Evolutionary conservation across 2,329 filamentous ascomycete genomes (phyloP).

Genomic region (Fusarium algeriense): DNA sequence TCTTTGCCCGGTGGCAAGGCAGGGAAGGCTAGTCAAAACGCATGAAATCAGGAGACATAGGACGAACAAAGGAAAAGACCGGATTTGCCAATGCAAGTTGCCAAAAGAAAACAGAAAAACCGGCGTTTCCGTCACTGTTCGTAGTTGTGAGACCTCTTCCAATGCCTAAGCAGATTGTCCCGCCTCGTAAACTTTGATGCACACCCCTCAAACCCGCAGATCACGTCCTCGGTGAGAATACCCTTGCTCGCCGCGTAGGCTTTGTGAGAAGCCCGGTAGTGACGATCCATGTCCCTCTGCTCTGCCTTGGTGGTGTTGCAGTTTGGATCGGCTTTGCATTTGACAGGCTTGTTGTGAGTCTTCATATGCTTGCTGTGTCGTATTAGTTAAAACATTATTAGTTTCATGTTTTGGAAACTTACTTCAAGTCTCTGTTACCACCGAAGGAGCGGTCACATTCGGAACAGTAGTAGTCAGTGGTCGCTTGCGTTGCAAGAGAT

Average conservation of each 20-base stretch:
- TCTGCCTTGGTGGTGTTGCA: conserved; percentile 35
- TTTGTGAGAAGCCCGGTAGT: conserved; percentile 38
- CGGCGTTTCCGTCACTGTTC: neutral
- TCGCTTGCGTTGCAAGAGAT: conserved; percentile 8
- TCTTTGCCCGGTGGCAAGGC: conserved; percentile 2
- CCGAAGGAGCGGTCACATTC: conserved; percentile 7
- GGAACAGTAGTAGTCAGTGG: conserved; percentile 10
- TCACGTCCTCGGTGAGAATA: neutral
- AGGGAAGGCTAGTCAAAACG: conserved; percentile 25
- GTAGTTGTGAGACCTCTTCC: conserved; percentile 24
- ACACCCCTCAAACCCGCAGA: conserved; percentile 22
- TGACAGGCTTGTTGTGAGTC: conserved; percentile 37
- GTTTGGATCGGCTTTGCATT: conserved; percentile 33
- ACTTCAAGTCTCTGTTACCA: conserved; percentile 29
- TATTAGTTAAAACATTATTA: conserved; percentile 5
- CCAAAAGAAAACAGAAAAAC: neutral
- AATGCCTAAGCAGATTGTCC: conserved; percentile 41
- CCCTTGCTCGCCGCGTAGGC: conserved; percentile 21
- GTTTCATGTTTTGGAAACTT: neutral
- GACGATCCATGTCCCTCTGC: conserved; percentile 44
- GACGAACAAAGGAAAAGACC: neutral
- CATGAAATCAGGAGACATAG: conserved; percentile 22
- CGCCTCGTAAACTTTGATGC: conserved; percentile 21
- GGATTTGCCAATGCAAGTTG: neutral
- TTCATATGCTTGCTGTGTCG: conserved; percentile 43